Evolutionary conservation across 2,329 filamentous ascomycete genomes (phyloP).

Genomic region (Cladorrhinum sp.): DNA sequence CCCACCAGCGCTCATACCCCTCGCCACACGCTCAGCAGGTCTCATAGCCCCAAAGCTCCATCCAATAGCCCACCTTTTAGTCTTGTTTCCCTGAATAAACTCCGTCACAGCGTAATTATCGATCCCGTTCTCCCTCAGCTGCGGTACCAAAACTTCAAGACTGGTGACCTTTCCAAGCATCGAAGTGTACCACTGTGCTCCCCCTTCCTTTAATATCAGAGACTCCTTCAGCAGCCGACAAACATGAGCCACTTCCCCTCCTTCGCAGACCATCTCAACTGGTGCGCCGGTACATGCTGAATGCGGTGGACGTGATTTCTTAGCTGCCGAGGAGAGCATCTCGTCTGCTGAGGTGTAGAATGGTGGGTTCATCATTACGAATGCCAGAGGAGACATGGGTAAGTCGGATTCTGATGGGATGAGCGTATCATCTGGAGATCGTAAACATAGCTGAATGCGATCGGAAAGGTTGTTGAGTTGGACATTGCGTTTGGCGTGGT

Average conservation of each 20-base stretch:
- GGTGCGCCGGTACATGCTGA: conserved; percentile 74
- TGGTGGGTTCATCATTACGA: conserved; percentile 91
- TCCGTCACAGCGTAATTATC: conserved; percentile 80
- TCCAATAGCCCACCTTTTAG: conserved; percentile 79
- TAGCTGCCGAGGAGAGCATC: conserved; percentile 59
- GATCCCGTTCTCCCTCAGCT: conserved; percentile 54
- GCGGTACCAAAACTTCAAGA: conserved; percentile 59
- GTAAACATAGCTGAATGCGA: conserved; percentile 62
- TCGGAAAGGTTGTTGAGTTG: conserved; percentile 59
- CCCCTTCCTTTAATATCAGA: conserved; percentile 38
- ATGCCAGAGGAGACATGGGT: conserved; percentile 55
- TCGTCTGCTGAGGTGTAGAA: conserved; percentile 80
- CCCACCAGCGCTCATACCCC: conserved; percentile 41
- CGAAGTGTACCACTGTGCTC: conserved; percentile 80
- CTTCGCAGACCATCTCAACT: conserved; percentile 78
- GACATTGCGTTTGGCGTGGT: conserved; percentile 66
- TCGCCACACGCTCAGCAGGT: conserved; percentile 50
- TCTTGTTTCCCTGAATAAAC: conserved; percentile 74
- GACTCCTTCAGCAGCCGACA: conserved; percentile 58
- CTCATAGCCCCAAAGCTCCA: conserved; percentile 77
- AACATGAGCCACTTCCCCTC: conserved; percentile 84
- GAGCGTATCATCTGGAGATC: conserved; percentile 49
- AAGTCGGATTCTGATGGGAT: conserved; percentile 59
- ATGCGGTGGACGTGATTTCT: conserved; percentile 66
- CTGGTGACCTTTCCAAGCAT: conserved; percentile 84